phyloP scores from a whole-genome alignment of 2,329 filamentous ascomycete species.

The Calonectria pseudoreteaudii region DNA sequence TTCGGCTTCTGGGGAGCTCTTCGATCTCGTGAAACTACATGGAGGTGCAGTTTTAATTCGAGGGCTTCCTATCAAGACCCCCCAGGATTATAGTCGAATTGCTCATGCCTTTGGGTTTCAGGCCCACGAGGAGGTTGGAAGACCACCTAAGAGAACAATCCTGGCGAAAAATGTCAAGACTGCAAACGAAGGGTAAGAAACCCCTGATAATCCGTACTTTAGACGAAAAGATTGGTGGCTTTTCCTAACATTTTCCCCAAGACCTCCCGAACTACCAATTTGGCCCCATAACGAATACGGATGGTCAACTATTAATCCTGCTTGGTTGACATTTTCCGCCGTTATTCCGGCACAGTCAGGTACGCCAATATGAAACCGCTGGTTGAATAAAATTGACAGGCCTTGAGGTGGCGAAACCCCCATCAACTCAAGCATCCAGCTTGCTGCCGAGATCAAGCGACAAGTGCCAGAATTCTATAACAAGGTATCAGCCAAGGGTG shows the following conservation, averaged over 20 bases:
- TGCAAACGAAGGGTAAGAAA: conserved; percentile 48
- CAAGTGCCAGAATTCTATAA: conserved; percentile 45
- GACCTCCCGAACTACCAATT: conserved; percentile 51
- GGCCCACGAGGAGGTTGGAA: conserved; percentile 49
- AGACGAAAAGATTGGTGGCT: background rate
- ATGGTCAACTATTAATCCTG: conserved; percentile 51
- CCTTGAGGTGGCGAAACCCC: conserved; percentile 49
- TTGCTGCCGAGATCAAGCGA: conserved; percentile 42
- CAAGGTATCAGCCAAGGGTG: conserved; percentile 45
- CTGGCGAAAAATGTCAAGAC: conserved; percentile 51
- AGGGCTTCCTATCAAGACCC: conserved; percentile 45
- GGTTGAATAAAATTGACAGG: conserved; percentile 24
- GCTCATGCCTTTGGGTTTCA: conserved; percentile 50
- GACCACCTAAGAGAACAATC: conserved; percentile 47
- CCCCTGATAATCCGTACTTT: background rate
- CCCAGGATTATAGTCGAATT: conserved; percentile 49
- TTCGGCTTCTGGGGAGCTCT: conserved; percentile 39
- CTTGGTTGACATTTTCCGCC: conserved; percentile 49
- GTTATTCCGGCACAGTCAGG: conserved; percentile 34
- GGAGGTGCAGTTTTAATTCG: conserved; percentile 49
- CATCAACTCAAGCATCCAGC: conserved; percentile 45
- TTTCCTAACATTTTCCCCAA: background rate
- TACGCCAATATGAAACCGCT: background rate
- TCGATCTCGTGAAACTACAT: conserved; percentile 41
- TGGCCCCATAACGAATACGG: conserved; percentile 55